Percentiles rank a stretch among this genome's conserved stretches.
Evolutionary conservation across 2,329 filamentous ascomycete species (phyloP).

Genomic region (Aspergillus sp.): DNA sequence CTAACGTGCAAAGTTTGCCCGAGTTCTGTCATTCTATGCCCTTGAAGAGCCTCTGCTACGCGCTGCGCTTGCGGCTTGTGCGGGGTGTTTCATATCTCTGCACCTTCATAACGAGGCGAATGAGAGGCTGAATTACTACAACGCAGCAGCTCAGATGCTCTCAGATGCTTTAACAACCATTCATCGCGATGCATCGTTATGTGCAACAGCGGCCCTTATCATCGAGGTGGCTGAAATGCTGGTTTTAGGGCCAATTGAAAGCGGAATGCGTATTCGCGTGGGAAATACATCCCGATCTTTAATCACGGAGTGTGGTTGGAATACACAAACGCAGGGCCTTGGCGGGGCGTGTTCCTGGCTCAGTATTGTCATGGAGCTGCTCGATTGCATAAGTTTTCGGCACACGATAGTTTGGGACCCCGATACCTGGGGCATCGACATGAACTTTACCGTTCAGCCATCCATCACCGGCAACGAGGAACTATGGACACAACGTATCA

Average conservation of each 20-base stretch:
- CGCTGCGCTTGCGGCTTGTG: constrained; percentile 85
- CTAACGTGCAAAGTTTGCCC: constrained; percentile 61
- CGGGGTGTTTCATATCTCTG: constrained; percentile 75
- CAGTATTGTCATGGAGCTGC: constrained; percentile 85
- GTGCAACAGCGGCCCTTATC: constrained; percentile 82
- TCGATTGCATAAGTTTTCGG: constrained; percentile 77
- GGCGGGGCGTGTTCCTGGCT: constrained; percentile 93
- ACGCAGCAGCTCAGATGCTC: constrained; percentile 77
- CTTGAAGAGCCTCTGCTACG: constrained; percentile 83
- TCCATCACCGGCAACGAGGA: constrained; percentile 68
- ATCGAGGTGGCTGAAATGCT: constrained; percentile 93
- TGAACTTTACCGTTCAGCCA: constrained; percentile 63
- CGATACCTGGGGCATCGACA: constrained; percentile 83
- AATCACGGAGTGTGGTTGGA: constrained; percentile 89
- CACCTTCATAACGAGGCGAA: constrained; percentile 71
- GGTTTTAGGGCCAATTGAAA: constrained; percentile 73
- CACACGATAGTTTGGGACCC: constrained; percentile 87
- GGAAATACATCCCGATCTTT: constrained; percentile 79
- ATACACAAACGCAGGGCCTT: constrained; percentile 73
- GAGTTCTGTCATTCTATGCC: constrained; percentile 78
- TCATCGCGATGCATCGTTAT: constrained; percentile 78
- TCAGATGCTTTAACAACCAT: constrained; percentile 78
- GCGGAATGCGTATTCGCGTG: constrained; percentile 88
- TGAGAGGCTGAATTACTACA: constrained; percentile 79
- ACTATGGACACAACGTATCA: constrained; percentile 81